Evolutionary conservation across 225 moss, liverwort and hornwort species (phyloP).

Genomic region (Rhytidiadelphus loreus): DNA sequence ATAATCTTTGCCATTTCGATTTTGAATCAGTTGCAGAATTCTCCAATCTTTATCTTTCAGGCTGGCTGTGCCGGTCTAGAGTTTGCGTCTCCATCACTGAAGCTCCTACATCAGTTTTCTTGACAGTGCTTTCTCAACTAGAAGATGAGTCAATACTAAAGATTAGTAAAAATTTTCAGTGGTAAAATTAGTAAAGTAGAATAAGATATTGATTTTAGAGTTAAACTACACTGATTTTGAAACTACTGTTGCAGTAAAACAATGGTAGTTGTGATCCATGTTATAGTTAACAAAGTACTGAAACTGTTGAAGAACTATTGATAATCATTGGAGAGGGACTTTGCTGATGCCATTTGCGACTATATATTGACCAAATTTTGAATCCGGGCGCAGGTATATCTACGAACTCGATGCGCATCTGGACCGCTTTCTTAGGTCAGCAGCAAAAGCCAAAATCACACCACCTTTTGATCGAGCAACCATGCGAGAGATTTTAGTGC

Average conservation of each 20-base stretch:
- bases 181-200: not conserved
- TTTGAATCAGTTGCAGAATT: not conserved
- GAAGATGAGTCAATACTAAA: no score
- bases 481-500: slow-evolving; percentile 67
- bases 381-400: slow-evolving; percentile 39
- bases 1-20: not conserved
- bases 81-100: not conserved
- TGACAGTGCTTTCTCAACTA: not conserved
- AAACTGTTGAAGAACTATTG: not conserved
- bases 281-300: not conserved
- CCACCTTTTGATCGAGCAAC: slow-evolving; percentile 58
- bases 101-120: not conserved
- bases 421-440: slow-evolving; percentile 74
- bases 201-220: not conserved
- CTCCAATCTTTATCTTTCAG: not conserved
- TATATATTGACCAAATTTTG: not conserved
- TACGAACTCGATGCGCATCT: slow-evolving; percentile 93
- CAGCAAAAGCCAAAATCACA: slow-evolving; percentile 62
- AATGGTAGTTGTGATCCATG: not conserved
- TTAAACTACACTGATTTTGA: not conserved
- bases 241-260: not conserved
- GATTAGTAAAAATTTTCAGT: not conserved
- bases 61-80: not conserved
- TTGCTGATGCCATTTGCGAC: not conserved
- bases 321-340: not conserved